Percentiles rank a stretch among this genome's conserved stretches.
These are phyloP conservation scores for Colletotrichum tamarilloi DNA, from an alignment of 2,329 filamentous ascomycete genomes.

Conservation along the genomic window DNA sequence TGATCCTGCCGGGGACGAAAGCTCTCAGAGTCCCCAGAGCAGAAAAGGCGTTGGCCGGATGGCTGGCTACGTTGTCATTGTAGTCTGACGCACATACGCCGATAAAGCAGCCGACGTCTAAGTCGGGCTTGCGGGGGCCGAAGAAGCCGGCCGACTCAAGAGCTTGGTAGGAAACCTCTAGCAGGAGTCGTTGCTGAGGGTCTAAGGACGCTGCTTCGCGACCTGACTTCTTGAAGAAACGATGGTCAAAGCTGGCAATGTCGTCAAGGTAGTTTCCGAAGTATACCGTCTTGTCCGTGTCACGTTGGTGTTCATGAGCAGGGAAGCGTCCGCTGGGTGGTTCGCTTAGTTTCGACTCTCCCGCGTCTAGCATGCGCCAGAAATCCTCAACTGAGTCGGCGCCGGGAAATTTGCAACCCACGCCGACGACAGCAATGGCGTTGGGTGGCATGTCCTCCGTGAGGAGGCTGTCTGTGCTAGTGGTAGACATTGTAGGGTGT, in stretches of 20 bases:
- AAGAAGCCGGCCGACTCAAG: slow-evolving; percentile 38
- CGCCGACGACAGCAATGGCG: too few species aligned
- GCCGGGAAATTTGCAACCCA: too few species aligned
- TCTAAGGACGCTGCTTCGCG: slow-evolving; percentile 38
- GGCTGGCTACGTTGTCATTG: slow-evolving; percentile 42
- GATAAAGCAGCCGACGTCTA: slow-evolving; percentile 42
- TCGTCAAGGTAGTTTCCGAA: neutral
- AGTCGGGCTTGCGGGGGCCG: slow-evolving; percentile 36
- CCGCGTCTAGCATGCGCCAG: too few species aligned
- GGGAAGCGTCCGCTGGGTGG: too few species aligned
- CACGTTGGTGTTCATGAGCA: too few species aligned
- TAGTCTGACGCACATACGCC: slow-evolving; percentile 43
- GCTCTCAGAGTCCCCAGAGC: slow-evolving; percentile 45
- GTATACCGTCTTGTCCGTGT: neutral
- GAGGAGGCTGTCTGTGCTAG: too few species aligned
- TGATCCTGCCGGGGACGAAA: slow-evolving; percentile 6
- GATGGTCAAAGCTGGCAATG: neutral
- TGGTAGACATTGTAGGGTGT: too few species aligned
- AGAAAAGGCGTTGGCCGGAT: slow-evolving; percentile 45
- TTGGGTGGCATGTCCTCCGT: too few species aligned
- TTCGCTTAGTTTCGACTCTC: too few species aligned
- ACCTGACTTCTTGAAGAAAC: slow-evolving; percentile 28
- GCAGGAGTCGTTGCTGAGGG: slow-evolving; percentile 20
- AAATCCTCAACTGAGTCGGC: too few species aligned
- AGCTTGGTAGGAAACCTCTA: slow-evolving; percentile 14